phyloP scores from a whole-genome alignment of 352 stramenopile genomes.

The Elongisporangium senticosum region DNA sequence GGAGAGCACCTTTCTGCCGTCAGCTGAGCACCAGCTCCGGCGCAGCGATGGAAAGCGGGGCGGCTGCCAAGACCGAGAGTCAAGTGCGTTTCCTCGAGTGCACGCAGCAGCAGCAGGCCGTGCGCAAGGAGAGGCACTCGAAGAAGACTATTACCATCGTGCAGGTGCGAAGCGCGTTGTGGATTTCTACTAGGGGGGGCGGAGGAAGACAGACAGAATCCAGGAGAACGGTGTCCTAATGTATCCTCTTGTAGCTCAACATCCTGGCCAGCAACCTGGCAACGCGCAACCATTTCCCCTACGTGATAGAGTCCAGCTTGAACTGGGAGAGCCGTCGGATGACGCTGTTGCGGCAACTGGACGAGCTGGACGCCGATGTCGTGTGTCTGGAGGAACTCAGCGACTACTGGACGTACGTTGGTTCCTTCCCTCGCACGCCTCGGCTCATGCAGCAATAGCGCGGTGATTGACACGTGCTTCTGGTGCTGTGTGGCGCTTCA shows the following conservation, averaged over 20 bases:
- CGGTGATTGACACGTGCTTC: constrained; percentile 1
- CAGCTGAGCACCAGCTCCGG: constrained; percentile 10
- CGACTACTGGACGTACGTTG: constrained; percentile 84
- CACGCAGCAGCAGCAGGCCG: constrained; percentile 35
- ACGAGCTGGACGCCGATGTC: constrained; percentile 72
- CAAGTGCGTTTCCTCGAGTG: constrained; percentile 38
- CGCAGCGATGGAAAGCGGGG: neutral
- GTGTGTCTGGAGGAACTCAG: constrained; percentile 83
- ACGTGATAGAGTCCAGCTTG: constrained; percentile 74
- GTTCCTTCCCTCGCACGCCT: neutral
- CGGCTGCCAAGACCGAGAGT: neutral
- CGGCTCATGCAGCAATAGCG: neutral
- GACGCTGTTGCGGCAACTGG: constrained; percentile 64
- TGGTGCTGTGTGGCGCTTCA: constrained; percentile 11
- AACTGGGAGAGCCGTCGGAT: constrained; percentile 84
- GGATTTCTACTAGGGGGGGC: neutral
- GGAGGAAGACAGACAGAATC: constrained; percentile 1
- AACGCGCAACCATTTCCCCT: constrained; percentile 81
- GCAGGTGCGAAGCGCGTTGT: constrained; percentile 26
- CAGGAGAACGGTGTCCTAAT: neutral
- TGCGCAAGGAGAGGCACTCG: constrained; percentile 21
- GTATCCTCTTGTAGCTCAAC: constrained; percentile 41
- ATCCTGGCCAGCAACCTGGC: constrained; percentile 84
- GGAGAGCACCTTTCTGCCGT: constrained; percentile 12
- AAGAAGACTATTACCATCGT: constrained; percentile 73